phyloP scores from a whole-genome alignment of 371 early-diverging fungal genomes.

The Mucor velutinosus region DNA sequence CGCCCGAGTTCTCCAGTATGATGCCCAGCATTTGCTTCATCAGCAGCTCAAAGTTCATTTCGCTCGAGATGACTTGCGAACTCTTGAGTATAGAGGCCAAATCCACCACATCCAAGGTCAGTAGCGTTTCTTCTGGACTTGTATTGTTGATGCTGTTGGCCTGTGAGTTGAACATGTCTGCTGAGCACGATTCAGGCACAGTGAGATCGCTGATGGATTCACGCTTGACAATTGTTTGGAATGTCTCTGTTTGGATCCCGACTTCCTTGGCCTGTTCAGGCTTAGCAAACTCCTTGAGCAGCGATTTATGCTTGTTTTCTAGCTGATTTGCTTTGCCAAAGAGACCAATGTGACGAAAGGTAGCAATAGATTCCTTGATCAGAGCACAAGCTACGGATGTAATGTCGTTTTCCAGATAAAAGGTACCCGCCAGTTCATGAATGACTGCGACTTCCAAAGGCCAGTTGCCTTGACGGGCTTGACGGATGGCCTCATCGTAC shows the following conservation, averaged over 20 bases:
- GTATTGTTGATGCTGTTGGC: conserved; percentile 13
- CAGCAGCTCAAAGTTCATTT: conserved; percentile 56
- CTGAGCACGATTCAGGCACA: background rate
- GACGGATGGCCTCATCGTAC: conserved; percentile 41
- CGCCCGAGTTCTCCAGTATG: conserved; percentile 51
- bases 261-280: conserved; percentile 8
- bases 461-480: conserved; percentile 44
- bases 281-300: conserved; percentile 2
- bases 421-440: conserved; percentile 47
- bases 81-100: conserved; percentile 54
- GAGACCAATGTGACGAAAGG: conserved; percentile 37
- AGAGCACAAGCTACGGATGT: conserved; percentile 30
- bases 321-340: conserved; percentile 43
- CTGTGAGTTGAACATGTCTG: background rate
- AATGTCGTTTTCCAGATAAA: conserved; percentile 32
- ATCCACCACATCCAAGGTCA: conserved; percentile 50
- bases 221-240: conserved; percentile 8
- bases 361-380: conserved; percentile 38
- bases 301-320: background rate
- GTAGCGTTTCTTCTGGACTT: conserved; percentile 42
- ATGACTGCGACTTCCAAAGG: conserved; percentile 31
- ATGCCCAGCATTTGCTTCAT: conserved; percentile 57
- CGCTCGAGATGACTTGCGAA: conserved; percentile 54
- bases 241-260: conserved; percentile 36
- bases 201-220: conserved; percentile 13